phyloP scores from a whole-genome alignment of 305 asterid genomes.

The Solanum hybrid region DNA sequence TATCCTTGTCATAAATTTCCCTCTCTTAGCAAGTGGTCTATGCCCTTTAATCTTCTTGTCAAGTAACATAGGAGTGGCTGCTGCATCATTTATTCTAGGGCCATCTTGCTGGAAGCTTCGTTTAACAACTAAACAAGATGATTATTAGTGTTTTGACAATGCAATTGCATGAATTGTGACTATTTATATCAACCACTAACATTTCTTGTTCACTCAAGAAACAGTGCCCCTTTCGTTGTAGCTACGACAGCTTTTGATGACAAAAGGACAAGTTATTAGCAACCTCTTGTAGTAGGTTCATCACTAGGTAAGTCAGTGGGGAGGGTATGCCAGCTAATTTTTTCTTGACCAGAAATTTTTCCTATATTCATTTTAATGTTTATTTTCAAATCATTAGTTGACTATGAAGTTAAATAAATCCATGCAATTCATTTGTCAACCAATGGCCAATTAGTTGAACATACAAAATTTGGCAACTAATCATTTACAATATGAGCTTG shows the following conservation, averaged over 20 bases:
- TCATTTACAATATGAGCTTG: background rate
- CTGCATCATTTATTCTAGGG: slow-evolving; percentile 12
- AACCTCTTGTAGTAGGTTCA: no score
- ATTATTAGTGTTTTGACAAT: no score
- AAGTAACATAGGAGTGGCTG: slow-evolving; percentile 4
- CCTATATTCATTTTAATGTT: background rate
- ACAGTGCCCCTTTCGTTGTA: no score
- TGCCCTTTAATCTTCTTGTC: slow-evolving; percentile 14
- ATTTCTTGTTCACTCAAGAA: no score
- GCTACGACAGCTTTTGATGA: no score
- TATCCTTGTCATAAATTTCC: slow-evolving; percentile 39
- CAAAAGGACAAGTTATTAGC: no score
- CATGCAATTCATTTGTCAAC: background rate
- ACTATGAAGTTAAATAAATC: background rate
- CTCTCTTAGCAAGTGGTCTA: slow-evolving; percentile 27
- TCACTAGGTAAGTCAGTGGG: no score
- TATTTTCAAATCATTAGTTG: background rate
- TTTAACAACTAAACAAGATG: no score
- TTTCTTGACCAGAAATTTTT: slow-evolving; percentile 1
- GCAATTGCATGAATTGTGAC: no score
- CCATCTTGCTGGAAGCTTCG: slow-evolving; percentile 14
- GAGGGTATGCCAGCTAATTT: no score
- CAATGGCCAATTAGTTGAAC: background rate
- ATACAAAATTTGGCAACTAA: background rate
- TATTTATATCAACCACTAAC: no score